Percentiles rank a stretch among this genome's conserved stretches.
phyloP scores from a whole-genome alignment of 495 filamentous ascomycete species.

The Aspergillus wentii region DNA sequence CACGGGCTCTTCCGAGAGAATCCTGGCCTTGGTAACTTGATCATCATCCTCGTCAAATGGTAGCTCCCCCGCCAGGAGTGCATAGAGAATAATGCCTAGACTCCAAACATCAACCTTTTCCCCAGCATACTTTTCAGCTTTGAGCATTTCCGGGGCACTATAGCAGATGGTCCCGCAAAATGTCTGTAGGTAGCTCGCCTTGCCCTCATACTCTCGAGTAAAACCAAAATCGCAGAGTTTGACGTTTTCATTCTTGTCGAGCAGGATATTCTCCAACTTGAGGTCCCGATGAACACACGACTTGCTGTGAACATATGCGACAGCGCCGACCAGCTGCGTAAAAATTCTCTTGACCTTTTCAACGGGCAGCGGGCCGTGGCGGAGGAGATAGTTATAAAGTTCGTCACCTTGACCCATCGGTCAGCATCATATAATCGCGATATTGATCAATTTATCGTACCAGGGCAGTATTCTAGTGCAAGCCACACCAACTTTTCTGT shows the following conservation, averaged over 20 bases:
- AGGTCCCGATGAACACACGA: slow-evolving; percentile 95
- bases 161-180: slow-evolving; percentile 98
- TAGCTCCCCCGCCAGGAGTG: slow-evolving; percentile 84
- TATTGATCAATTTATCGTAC: slow-evolving; percentile 41
- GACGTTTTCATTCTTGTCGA: slow-evolving; percentile 96
- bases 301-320: slow-evolving; percentile 91
- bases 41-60: slow-evolving; percentile 96
- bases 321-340: slow-evolving; percentile 90
- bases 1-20: slow-evolving; percentile 75
- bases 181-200: slow-evolving; percentile 90
- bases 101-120: slow-evolving; percentile 99
- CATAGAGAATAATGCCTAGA: slow-evolving; percentile 92
- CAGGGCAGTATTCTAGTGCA: slow-evolving; percentile 93
- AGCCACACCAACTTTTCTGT: slow-evolving; percentile 94
- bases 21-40: slow-evolving; percentile 74
- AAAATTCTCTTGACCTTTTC: slow-evolving; percentile 95
- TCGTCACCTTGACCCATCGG: slow-evolving; percentile 67
- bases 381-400: slow-evolving; percentile 89
- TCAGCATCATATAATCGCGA: slow-evolving; percentile 10
- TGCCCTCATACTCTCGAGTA: slow-evolving; percentile 94
- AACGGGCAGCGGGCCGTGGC: slow-evolving; percentile 75
- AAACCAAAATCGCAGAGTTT: slow-evolving; percentile 99
- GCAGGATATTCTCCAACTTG: slow-evolving; percentile 93
- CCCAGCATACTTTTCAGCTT: slow-evolving; percentile 94
- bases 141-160: slow-evolving; percentile 96